Evolutionary conservation across 768 basidiomycete genomes (phyloP).

Genomic region (Crassisporium funariophilum): DNA sequence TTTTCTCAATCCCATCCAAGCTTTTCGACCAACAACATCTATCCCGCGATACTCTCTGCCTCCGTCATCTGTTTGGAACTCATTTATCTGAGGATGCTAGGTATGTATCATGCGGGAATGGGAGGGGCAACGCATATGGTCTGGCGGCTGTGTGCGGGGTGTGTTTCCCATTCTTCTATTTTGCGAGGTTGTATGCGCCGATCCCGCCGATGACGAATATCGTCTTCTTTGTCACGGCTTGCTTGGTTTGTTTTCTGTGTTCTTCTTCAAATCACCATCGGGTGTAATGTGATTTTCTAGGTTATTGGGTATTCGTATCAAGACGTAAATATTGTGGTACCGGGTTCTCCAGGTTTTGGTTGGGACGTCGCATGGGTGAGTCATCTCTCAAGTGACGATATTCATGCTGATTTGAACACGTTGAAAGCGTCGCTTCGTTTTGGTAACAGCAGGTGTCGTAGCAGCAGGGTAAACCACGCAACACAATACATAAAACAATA

Average conservation of each 20-base stretch:
- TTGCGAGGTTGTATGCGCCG: constrained; percentile 72
- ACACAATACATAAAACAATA: too few relatives aligned
- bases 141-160: constrained; percentile 69
- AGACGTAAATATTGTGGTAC: constrained; percentile 48
- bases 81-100: constrained; percentile 31
- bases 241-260: constrained; percentile 47
- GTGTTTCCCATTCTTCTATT: constrained; percentile 74
- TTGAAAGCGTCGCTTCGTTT: constrained; percentile 60
- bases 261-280: background rate
- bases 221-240: constrained; percentile 64
- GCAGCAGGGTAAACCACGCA: constrained; percentile 84
- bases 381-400: background rate
- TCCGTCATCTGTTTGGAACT: background rate
- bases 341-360: constrained; percentile 60
- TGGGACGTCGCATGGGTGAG: constrained; percentile 72
- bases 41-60: too few relatives aligned
- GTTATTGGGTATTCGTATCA: constrained; percentile 77
- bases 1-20: too few relatives aligned
- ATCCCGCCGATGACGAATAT: constrained; percentile 72
- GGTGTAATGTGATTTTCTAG: constrained; percentile 31
- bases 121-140: constrained; percentile 65
- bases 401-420: background rate
- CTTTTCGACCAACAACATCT: too few relatives aligned
- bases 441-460: constrained; percentile 71
- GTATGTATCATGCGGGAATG: constrained; percentile 70